phyloP scores from a whole-genome alignment of 106 monocot species.

The Platanthera guangdongensis region DNA sequence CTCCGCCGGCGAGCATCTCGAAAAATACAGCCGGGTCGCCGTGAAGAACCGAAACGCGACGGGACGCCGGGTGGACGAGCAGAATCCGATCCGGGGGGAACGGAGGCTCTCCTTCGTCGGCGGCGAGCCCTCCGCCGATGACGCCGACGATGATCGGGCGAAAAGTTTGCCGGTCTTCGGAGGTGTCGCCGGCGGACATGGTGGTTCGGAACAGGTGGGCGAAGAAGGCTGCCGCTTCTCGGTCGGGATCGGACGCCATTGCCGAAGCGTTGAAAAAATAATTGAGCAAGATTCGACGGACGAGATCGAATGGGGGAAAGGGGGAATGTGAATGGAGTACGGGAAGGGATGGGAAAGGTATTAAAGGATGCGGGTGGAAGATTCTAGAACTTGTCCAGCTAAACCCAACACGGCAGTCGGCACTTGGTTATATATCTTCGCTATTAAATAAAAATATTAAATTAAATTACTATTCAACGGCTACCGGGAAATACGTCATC shows the following conservation, averaged over 20 bases:
- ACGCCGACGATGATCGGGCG: constrained; percentile 9
- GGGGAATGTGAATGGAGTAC: not conserved
- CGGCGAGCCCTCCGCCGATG: not conserved
- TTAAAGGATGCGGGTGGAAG: not conserved
- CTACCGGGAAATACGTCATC: no score
- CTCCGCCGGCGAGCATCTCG: constrained; percentile 15
- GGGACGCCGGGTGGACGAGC: constrained; percentile 33
- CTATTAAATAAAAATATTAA: no score
- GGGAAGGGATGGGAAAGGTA: not conserved
- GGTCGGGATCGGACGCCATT: not conserved
- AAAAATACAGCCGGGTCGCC: constrained; percentile 14
- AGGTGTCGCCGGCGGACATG: not conserved
- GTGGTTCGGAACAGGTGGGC: constrained; percentile 4
- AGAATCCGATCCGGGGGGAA: constrained; percentile 26
- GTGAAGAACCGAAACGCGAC: constrained; percentile 21
- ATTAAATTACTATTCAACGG: no score
- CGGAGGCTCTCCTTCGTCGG: not conserved
- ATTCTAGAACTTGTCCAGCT: not conserved
- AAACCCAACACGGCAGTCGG: not conserved
- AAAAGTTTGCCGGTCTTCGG: not conserved
- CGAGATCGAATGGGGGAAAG: not conserved
- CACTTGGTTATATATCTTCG: not conserved
- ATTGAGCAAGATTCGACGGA: not conserved
- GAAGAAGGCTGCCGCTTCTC: constrained; percentile 8
- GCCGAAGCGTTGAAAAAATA: not conserved